Evolutionary conservation across 441 rosid genomes (phyloP).

Genomic region (Kokia cookei): DNA sequence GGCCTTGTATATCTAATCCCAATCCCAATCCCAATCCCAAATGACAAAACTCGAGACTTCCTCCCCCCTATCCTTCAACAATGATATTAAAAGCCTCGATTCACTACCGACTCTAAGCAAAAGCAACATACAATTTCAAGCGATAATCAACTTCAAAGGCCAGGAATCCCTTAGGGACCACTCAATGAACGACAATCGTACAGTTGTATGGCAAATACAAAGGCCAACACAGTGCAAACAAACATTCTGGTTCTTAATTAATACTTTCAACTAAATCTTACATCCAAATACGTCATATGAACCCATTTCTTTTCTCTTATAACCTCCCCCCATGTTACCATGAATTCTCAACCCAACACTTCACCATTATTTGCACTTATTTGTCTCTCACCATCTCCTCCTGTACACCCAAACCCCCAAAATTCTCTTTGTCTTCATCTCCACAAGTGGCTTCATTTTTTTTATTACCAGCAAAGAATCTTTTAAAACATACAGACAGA

Average conservation of each 20-base stretch:
- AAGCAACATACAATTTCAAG: neutral
- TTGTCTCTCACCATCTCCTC: constrained; percentile 17
- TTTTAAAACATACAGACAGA: constrained; percentile 30
- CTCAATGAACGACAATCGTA: neutral
- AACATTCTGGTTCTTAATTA: constrained; percentile 6
- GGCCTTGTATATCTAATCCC: too few relatives aligned
- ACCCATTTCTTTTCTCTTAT: constrained; percentile 8
- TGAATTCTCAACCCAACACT: constrained; percentile 31
- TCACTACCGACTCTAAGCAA: neutral
- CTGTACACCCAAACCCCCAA: constrained; percentile 20
- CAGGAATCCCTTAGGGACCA: constrained; percentile 5
- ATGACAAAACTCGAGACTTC: too few relatives aligned
- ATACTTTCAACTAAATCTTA: neutral
- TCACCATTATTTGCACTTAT: constrained; percentile 33
- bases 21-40: too few relatives aligned
- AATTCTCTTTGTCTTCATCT: constrained; percentile 36
- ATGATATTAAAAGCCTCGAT: neutral
- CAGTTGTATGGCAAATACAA: constrained; percentile 26
- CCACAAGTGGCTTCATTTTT: neutral
- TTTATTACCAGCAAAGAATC: constrained; percentile 18
- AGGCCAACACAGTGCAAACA: constrained; percentile 22
- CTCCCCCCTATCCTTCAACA: neutral
- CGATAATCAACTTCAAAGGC: neutral
- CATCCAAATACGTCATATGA: constrained; percentile 33
- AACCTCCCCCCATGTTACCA: constrained; percentile 37